Evolutionary conservation across 2,329 filamentous ascomycete genomes (phyloP).

Genomic region (Penicillium olsonii): DNA sequence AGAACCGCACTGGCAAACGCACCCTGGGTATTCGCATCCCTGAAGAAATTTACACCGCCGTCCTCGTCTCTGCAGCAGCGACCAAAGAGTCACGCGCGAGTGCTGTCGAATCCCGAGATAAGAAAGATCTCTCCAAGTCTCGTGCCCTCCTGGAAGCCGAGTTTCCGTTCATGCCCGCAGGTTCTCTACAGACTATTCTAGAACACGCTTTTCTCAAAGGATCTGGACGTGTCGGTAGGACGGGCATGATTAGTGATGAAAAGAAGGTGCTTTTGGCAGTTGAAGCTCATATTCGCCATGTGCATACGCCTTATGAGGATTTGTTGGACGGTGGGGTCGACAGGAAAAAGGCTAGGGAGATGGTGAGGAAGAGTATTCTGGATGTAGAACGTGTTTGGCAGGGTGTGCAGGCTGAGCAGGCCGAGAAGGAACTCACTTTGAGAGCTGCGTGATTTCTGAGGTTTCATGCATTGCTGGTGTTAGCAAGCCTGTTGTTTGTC

Average conservation of each 20-base stretch:
- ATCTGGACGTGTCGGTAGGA: conserved; percentile 44
- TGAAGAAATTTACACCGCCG: conserved; percentile 37
- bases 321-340: conserved; percentile 30
- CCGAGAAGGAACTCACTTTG: background rate
- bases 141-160: conserved; percentile 29
- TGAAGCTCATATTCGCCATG: conserved; percentile 47
- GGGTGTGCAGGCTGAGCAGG: conserved; percentile 12
- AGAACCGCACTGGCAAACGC: conserved; percentile 33
- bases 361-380: conserved; percentile 33
- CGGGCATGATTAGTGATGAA: conserved; percentile 32
- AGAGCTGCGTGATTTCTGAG: background rate
- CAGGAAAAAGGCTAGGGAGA: conserved; percentile 32
- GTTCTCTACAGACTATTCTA: conserved; percentile 34
- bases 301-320: conserved; percentile 43
- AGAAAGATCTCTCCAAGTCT: conserved; percentile 28
- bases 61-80: conserved; percentile 39
- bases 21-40: conserved; percentile 49
- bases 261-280: conserved; percentile 42
- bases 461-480: conserved; percentile 3
- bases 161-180: conserved; percentile 42
- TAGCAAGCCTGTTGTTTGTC: no score
- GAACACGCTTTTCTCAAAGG: conserved; percentile 44
- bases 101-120: conserved; percentile 41
- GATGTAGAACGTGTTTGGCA: conserved; percentile 34
- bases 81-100: conserved; percentile 44